These are phyloP conservation scores for Daedaleopsis nitida DNA, from an alignment of 768 basidiomycete species.

Conservation along the genomic window DNA sequence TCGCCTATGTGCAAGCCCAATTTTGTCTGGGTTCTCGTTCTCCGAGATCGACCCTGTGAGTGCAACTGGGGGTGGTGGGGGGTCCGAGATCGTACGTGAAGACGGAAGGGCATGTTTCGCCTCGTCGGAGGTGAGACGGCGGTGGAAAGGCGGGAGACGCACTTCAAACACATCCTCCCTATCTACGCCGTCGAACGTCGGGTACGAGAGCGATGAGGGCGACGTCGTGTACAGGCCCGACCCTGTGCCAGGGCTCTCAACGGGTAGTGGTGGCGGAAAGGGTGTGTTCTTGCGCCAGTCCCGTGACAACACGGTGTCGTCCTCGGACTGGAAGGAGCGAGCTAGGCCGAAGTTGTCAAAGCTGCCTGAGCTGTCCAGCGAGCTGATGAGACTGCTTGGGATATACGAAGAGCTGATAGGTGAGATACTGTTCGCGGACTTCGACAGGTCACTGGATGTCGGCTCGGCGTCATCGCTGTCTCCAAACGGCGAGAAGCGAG, in stretches of 20 bases:
- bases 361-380: conserved; percentile 42
- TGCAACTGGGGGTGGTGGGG: conserved; percentile 16
- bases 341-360: conserved; percentile 34
- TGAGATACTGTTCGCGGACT: conserved; percentile 36
- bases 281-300: conserved; percentile 47
- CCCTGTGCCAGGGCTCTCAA: conserved; percentile 25
- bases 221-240: conserved; percentile 36
- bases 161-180: conserved; percentile 53
- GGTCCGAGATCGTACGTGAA: conserved; percentile 24
- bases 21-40: conserved; percentile 29
- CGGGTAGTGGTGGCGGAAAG: conserved; percentile 25
- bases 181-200: conserved; percentile 32
- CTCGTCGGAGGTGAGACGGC: conserved; percentile 30
- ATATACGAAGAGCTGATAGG: conserved; percentile 53
- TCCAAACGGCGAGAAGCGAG: conserved; percentile 57
- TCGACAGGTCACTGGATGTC: conserved; percentile 13
- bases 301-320: conserved; percentile 51
- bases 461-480: conserved; percentile 39
- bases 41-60: conserved; percentile 10
- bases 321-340: conserved; percentile 54
- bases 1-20: conserved; percentile 40
- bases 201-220: conserved; percentile 40
- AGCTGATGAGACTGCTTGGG: conserved; percentile 56
- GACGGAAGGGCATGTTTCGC: conserved; percentile 24
- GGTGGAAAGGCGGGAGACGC: conserved; percentile 35